Evolutionary conservation across 2,329 filamentous ascomycete species (phyloP).

Genomic region (Didymella pomorum): DNA sequence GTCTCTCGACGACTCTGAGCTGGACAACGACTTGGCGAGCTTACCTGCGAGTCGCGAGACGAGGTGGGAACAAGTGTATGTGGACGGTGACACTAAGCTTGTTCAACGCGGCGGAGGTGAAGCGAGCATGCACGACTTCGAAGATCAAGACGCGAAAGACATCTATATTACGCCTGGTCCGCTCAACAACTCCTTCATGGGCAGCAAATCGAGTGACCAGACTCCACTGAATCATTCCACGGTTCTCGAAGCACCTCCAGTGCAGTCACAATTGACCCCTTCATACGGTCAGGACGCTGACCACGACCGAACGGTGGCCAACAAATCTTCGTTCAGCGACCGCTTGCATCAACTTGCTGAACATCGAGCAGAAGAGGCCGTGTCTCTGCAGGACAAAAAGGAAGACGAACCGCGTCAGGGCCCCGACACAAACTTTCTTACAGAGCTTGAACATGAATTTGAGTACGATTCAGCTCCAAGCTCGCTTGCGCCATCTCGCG

Average conservation of each 20-base stretch:
- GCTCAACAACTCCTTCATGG: constrained; percentile 39
- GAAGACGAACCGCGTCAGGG: constrained; percentile 25
- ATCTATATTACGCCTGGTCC: constrained; percentile 47
- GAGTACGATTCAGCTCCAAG: constrained; percentile 37
- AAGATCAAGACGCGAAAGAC: constrained; percentile 43
- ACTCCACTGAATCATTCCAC: constrained; percentile 37
- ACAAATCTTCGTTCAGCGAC: constrained; percentile 46
- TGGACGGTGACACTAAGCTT: constrained; percentile 50
- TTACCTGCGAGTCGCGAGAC: constrained; percentile 47
- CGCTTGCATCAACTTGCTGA: constrained; percentile 43
- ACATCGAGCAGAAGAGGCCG: constrained; percentile 20
- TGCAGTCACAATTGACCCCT: constrained; percentile 22
- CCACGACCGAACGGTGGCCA: constrained; percentile 32
- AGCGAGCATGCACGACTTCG: constrained; percentile 45
- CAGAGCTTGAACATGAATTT: constrained; percentile 44
- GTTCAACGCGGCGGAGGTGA: constrained; percentile 45
- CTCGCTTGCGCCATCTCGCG: constrained; percentile 36
- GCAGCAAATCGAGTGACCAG: constrained; percentile 36
- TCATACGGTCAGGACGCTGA: constrained; percentile 18
- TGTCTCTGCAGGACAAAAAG: constrained; percentile 13
- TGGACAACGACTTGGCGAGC: constrained; percentile 47
- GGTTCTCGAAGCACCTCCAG: constrained; percentile 32
- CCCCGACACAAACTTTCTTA: constrained; percentile 33
- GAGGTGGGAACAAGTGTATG: constrained; percentile 51
- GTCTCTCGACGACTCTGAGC: constrained; percentile 50